Evolutionary conservation across 495 filamentous ascomycete species (phyloP).

Genomic region (Delitschia confertaspora): DNA sequence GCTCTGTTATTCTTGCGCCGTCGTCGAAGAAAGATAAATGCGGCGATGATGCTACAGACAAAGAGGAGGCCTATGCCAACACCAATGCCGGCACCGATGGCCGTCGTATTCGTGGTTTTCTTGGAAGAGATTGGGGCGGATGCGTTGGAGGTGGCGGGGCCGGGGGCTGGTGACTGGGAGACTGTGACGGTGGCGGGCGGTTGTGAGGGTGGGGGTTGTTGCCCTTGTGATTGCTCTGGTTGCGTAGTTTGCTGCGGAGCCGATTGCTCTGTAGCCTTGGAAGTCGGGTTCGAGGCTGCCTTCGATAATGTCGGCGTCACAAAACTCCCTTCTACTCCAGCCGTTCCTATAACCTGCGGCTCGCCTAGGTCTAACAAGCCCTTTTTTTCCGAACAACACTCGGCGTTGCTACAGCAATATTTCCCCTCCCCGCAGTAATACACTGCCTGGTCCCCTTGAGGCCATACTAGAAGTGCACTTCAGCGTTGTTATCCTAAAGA

Average conservation of each 20-base stretch:
- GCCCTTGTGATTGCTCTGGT: neutral
- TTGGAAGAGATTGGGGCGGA: constrained; percentile 1
- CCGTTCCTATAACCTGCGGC: neutral
- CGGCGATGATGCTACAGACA: neutral
- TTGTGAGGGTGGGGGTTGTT: neutral
- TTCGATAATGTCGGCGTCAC: neutral
- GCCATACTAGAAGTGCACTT: neutral
- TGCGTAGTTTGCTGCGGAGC: neutral
- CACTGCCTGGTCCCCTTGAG: constrained; percentile 3
- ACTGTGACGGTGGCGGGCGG: neutral
- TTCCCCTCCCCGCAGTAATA: constrained; percentile 7
- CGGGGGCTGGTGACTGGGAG: neutral
- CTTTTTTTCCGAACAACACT: constrained; percentile 1
- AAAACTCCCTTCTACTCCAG: neutral
- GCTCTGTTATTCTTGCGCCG: neutral
- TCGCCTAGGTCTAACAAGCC: neutral
- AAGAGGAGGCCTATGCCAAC: constrained; percentile 4
- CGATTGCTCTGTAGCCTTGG: neutral
- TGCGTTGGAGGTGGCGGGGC: neutral
- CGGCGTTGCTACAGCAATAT: constrained; percentile 2
- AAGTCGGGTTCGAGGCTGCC: neutral
- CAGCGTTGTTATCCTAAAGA: neutral
- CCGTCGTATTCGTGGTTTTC: neutral
- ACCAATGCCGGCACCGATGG: constrained; percentile 1
- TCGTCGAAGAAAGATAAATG: constrained; percentile 2